Evolutionary conservation across 768 basidiomycete genomes (phyloP), one percentile per base, ranked within the genome.

Genomic region (Paxillus rubicundulus): DNA sequence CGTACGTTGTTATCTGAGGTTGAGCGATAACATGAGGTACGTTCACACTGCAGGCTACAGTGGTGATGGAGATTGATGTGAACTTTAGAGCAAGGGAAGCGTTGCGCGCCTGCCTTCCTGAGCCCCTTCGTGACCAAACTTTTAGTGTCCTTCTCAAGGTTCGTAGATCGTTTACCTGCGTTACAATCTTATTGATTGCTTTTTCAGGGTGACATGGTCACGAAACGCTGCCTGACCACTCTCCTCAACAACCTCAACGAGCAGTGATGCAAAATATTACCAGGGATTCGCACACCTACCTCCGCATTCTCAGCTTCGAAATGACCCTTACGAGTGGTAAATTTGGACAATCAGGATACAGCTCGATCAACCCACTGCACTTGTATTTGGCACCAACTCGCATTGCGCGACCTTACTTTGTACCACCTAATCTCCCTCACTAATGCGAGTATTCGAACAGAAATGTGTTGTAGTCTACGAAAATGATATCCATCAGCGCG

Each of bases 21-120:
- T 99, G 60, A 96, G 92, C 65, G 97, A 99, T 72, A 99, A 99
- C 64, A 74, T 95, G 52, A 83, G 94, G 94, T 92, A 61, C 42
- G 85, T 74, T 49, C 24, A 40, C 52, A 52, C 43, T 61, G 18
- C 37, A 46, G 46, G 13, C 40, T 12, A 2, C 17, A 12, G 14
- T 61, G 54, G 14, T 61, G 54, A 53, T 37, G 40, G 45, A 39
- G 21, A 28, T 54, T 52, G 50, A 60, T 55, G 46, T 48, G 45
- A 50, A 43, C 40, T 53, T 8, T 58, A 96, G 96, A 67, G 97
- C 97, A 17, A 82, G 97, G 50, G 97, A 99, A 70, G 97, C 97
- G 9, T 74, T 99, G 51, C 82, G 95, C 37, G 94, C 94, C 0
- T 98, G 97, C 68, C 77, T 99, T 5, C 97, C 97, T 2, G 96